phyloP scores from a whole-genome alignment of 1,284 basidiomycete genomes.

The Paramarasmius palmivorus region DNA sequence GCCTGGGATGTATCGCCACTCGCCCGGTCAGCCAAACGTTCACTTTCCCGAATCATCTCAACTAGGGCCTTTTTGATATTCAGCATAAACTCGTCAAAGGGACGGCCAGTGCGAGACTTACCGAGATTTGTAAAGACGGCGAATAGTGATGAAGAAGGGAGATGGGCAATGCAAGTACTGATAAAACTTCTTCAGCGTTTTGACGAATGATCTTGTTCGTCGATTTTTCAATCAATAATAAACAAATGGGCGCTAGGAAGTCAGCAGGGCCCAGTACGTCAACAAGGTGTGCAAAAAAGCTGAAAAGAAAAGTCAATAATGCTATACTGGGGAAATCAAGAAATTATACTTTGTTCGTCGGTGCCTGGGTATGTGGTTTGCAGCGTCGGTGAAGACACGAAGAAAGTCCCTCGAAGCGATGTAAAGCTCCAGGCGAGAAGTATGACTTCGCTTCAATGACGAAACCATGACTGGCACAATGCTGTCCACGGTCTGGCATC shows the following conservation, averaged over 20 bases:
- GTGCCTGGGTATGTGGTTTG: conserved; percentile 85
- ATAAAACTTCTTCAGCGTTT: conserved; percentile 57
- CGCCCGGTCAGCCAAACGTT: conserved; percentile 56
- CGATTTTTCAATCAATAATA: conserved; percentile 85
- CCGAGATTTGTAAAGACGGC: conserved; percentile 53
- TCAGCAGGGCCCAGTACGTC: conserved; percentile 81
- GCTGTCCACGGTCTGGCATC: conserved; percentile 80
- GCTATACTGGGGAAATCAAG: too few species aligned
- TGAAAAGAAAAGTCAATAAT: too few species aligned
- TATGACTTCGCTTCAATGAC: conserved; percentile 63
- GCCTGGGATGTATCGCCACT: conserved; percentile 35
- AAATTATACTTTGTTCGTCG: conserved; percentile 73
- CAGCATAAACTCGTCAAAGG: conserved; percentile 8
- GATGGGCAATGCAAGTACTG: conserved; percentile 66
- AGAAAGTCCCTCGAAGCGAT: conserved; percentile 74
- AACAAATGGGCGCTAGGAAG: conserved; percentile 83
- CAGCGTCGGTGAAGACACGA: conserved; percentile 87
- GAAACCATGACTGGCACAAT: conserved; percentile 93
- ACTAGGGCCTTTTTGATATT: conserved; percentile 53
- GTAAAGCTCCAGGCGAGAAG: conserved; percentile 59
- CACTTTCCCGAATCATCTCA: conserved; percentile 68
- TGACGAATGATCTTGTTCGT: conserved; percentile 73
- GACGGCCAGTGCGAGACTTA: conserved; percentile 32
- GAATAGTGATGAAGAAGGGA: conserved; percentile 64
- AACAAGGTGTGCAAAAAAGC: conserved; percentile 92